Evolutionary conservation across 495 filamentous ascomycete genomes (phyloP).

Genomic region (Neurospora tetraspora): DNA sequence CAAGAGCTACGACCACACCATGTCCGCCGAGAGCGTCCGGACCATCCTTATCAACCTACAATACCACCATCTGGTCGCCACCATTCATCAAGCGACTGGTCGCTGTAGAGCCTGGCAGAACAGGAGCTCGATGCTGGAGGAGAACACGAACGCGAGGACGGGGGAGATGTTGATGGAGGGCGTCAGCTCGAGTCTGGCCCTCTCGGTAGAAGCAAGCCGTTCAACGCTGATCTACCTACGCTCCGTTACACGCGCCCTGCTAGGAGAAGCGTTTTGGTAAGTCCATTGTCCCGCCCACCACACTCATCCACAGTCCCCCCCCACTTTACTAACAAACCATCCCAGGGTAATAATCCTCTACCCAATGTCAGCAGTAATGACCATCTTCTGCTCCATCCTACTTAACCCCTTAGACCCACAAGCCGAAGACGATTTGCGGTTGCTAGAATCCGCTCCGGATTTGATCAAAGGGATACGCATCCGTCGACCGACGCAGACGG

Average conservation of each 20-base stretch:
- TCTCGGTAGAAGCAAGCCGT: conserved; percentile 44
- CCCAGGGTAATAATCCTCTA: conserved; percentile 38
- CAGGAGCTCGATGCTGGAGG: neutral
- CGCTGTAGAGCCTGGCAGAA: conserved; percentile 28
- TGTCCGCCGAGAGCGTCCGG: conserved; percentile 23
- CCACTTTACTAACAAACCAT: neutral
- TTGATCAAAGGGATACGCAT: conserved; percentile 36
- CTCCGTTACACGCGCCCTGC: conserved; percentile 28
- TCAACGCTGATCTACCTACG: conserved; percentile 39
- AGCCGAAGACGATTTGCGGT: conserved; percentile 33
- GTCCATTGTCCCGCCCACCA: neutral
- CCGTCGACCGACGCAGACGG: conserved; percentile 28
- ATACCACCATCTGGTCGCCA: conserved; percentile 42
- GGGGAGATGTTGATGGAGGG: conserved; percentile 27
- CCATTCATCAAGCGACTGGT: conserved; percentile 43
- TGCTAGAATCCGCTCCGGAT: conserved; percentile 29
- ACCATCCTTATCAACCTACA: conserved; percentile 38
- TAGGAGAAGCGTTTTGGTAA: conserved; percentile 40
- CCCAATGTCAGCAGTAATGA: conserved; percentile 40
- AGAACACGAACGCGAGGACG: conserved; percentile 5
- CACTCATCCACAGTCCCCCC: neutral
- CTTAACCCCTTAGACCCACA: conserved; percentile 36
- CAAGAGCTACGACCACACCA: neutral
- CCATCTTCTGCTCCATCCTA: conserved; percentile 42
- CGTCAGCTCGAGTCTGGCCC: conserved; percentile 37